Percentiles rank a stretch among this genome's conserved stretches.
These are phyloP conservation scores for Rhytidhysteron rufulum DNA, from an alignment of 2,329 filamentous ascomycete genomes.

Conservation along the genomic window DNA sequence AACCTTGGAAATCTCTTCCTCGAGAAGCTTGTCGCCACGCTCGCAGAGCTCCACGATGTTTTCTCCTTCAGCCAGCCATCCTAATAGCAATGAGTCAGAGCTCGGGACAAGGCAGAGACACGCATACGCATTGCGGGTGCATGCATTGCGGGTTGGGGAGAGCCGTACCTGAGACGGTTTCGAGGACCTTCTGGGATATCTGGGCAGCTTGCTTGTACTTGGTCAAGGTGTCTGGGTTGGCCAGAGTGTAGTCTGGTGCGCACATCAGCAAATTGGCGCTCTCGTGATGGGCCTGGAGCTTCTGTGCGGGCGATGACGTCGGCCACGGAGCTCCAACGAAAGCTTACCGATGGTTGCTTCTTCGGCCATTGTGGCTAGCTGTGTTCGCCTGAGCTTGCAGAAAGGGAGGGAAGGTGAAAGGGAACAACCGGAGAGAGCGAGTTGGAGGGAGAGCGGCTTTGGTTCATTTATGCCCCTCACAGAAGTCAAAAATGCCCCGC, in stretches of 20 bases:
- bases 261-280: conserved; percentile 1
- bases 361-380: conserved; percentile 29
- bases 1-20: conserved; percentile 90
- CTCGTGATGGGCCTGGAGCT: background rate
- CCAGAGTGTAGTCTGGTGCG: conserved; percentile 74
- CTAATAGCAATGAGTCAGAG: conserved; percentile 37
- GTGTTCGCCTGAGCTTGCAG: background rate
- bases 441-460: background rate
- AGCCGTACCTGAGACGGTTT: conserved; percentile 64
- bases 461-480: background rate
- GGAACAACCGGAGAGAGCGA: background rate
- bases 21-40: conserved; percentile 90
- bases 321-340: conserved; percentile 1
- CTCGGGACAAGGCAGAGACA: conserved; percentile 5
- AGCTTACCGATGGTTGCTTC: conserved; percentile 26
- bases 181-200: conserved; percentile 94
- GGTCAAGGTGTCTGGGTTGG: conserved; percentile 90
- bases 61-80: conserved; percentile 73
- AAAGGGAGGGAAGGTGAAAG: background rate
- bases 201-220: conserved; percentile 97
- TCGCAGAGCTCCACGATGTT: conserved; percentile 95
- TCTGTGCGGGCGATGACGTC: conserved; percentile 9
- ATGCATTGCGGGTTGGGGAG: conserved; percentile 5
- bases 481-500: too few species aligned
- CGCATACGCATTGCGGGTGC: background rate